Evolutionary conservation across 2,329 filamentous ascomycete species (phyloP).

Genomic region (Trichoderma gracile): DNA sequence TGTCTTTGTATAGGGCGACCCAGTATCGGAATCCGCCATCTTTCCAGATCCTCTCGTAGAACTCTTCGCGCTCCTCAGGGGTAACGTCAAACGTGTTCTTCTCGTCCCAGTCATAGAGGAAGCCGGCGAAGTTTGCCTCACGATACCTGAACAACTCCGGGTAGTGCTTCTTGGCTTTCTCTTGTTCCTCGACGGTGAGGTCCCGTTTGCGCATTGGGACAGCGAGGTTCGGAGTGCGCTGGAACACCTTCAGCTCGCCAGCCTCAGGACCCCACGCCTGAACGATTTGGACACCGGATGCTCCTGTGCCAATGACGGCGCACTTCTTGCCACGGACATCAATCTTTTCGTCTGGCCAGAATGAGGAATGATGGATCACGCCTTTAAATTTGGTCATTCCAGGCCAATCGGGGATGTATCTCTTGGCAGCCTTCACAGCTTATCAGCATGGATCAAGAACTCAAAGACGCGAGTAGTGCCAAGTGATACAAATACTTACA

Average conservation of each 20-base stretch:
- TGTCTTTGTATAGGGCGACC: slow-evolving; percentile 57
- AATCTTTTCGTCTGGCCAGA: slow-evolving; percentile 61
- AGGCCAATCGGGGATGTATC: slow-evolving; percentile 61
- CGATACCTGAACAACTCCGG: slow-evolving; percentile 54
- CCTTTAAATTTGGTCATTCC: slow-evolving; percentile 63
- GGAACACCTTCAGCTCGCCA: slow-evolving; percentile 59
- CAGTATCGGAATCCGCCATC: slow-evolving; percentile 58
- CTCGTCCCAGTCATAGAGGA: slow-evolving; percentile 57
- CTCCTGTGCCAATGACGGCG: slow-evolving; percentile 65
- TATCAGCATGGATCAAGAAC: not conserved
- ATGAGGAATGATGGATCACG: slow-evolving; percentile 58
- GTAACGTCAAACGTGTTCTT: slow-evolving; percentile 58
- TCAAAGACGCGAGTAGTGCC: not conserved
- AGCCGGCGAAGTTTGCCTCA: slow-evolving; percentile 57
- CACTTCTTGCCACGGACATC: slow-evolving; percentile 59
- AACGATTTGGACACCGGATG: slow-evolving; percentile 63
- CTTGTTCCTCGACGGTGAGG: slow-evolving; percentile 44
- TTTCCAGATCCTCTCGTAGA: slow-evolving; percentile 52
- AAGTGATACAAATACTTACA: slow-evolving; percentile 31
- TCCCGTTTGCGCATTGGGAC: slow-evolving; percentile 59
- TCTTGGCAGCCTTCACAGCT: slow-evolving; percentile 50
- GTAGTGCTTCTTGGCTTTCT: slow-evolving; percentile 47
- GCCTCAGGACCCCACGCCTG: slow-evolving; percentile 60
- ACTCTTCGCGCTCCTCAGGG: slow-evolving; percentile 49
- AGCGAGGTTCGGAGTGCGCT: slow-evolving; percentile 66